Evolutionary conservation across 768 basidiomycete species (phyloP).

Genomic region (Termitomyces sp.): DNA sequence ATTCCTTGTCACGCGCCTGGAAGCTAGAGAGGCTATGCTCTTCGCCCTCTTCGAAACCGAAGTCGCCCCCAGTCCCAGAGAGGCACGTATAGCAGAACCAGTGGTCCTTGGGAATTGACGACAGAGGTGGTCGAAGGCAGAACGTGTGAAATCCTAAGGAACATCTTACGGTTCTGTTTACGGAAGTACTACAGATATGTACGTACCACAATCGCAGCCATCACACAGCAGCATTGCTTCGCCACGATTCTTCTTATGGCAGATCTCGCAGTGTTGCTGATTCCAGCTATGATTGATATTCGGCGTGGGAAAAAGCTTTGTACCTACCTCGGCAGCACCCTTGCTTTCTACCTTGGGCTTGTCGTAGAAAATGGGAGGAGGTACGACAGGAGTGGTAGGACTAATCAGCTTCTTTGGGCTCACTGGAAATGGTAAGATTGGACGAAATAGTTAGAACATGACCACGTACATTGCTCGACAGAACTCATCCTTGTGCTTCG

Average conservation of each 20-base stretch:
- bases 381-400: slow-evolving; percentile 29
- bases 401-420: slow-evolving; percentile 34
- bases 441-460: slow-evolving; percentile 12
- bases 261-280: slow-evolving; percentile 90
- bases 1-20: slow-evolving; percentile 86
- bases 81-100: slow-evolving; percentile 97
- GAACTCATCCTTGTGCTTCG: slow-evolving; percentile 51
- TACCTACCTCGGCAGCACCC: slow-evolving; percentile 52
- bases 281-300: slow-evolving; percentile 21
- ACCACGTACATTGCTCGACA: slow-evolving; percentile 46
- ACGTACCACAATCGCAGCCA: slow-evolving; percentile 44
- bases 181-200: neutral
- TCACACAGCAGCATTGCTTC: slow-evolving; percentile 83
- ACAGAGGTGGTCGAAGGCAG: slow-evolving; percentile 90
- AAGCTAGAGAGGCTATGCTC: slow-evolving; percentile 92
- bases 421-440: slow-evolving; percentile 18
- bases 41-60: slow-evolving; percentile 97
- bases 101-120: slow-evolving; percentile 83
- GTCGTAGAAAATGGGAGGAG: slow-evolving; percentile 48
- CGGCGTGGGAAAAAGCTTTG: slow-evolving; percentile 24
- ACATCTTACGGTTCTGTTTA: neutral
- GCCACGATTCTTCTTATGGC: slow-evolving; percentile 82
- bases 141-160: slow-evolving; percentile 89
- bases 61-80: slow-evolving; percentile 89
- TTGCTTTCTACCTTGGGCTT: slow-evolving; percentile 39